Conservation (phyloP, 2,329 filamentous ascomycete species). For the Fusarium longipes region DNA sequence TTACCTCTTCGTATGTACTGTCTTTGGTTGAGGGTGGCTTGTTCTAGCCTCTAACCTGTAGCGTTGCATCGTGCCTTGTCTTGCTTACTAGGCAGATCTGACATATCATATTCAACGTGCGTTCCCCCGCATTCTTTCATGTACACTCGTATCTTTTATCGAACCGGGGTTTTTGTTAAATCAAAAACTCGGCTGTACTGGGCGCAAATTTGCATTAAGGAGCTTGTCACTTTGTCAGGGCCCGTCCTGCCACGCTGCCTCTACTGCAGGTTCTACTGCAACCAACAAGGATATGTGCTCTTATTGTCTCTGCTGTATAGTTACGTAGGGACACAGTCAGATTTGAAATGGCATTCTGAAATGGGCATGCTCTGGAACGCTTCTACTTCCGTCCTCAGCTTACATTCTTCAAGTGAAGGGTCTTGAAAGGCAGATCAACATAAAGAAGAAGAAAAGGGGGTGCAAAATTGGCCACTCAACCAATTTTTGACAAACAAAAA, state of each 20-base stretch:
- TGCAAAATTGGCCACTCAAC: constrained; percentile 10
- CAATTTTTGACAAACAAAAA: constrained; percentile 30
- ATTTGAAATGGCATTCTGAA: background rate
- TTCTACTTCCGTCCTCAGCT: constrained; percentile 6
- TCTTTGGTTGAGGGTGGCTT: constrained; percentile 8
- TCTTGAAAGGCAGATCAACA: background rate
- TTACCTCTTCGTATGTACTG: constrained; percentile 9
- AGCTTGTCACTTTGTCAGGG: constrained; percentile 29
- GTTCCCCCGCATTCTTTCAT: constrained; percentile 43
- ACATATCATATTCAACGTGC: constrained; percentile 38
- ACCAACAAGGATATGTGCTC: constrained; percentile 22
- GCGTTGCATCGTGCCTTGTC: constrained; percentile 41
- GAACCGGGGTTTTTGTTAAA: constrained; percentile 20
- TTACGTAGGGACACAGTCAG: constrained; percentile 26
- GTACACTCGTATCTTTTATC: constrained; percentile 2
- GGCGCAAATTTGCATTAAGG: constrained; percentile 18
- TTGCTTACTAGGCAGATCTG: constrained; percentile 40
- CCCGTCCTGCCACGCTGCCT: constrained; percentile 25
- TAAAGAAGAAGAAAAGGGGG: background rate
- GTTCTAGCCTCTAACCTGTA: constrained; percentile 24
- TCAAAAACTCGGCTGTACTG: constrained; percentile 20
- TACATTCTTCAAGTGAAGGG: constrained; percentile 18
- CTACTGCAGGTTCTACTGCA: constrained; percentile 41
- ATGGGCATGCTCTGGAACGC: background rate
- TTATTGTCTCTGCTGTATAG: constrained; percentile 7